phyloP scores from a whole-genome alignment of 805 yeast species.

The Schizosaccharomyces pombe region DNA sequence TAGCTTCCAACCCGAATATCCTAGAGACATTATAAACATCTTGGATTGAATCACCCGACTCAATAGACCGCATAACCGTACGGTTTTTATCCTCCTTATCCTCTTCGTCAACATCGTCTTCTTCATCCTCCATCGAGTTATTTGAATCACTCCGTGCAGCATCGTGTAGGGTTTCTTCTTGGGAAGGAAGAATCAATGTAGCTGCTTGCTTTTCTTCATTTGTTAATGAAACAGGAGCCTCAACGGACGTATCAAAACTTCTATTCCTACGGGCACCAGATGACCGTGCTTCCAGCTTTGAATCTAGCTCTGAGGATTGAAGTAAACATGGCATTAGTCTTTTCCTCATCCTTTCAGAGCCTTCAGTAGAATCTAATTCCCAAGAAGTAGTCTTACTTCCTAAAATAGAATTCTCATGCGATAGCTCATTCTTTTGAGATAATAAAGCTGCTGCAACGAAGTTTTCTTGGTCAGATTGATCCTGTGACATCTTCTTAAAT shows the following conservation, averaged over 20 bases:
- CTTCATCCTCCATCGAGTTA: conserved; percentile 3
- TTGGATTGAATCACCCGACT: conserved; percentile 45
- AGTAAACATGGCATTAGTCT: conserved; percentile 18
- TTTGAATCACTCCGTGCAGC: not conserved
- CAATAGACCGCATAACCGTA: conserved; percentile 24
- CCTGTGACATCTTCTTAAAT: conserved; percentile 35
- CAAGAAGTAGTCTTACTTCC: conserved; percentile 16
- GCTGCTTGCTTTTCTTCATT: conserved; percentile 4
- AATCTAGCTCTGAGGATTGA: conserved; percentile 20
- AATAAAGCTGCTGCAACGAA: conserved; percentile 26
- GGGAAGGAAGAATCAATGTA: not conserved
- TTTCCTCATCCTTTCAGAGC: conserved; percentile 41
- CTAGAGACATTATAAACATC: conserved; percentile 54
- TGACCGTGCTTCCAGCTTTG: not conserved
- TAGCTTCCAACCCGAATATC: conserved; percentile 51
- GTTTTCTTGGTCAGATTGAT: conserved; percentile 35
- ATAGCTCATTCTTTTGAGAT: conserved; percentile 22
- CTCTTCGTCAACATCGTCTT: conserved; percentile 9
- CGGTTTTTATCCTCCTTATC: conserved; percentile 2
- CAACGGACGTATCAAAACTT: not conserved
- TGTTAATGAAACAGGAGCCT: not conserved
- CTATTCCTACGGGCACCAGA: not conserved
- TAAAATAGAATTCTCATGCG: conserved; percentile 11
- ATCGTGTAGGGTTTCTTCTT: not conserved
- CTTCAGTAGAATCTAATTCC: conserved; percentile 46